Conservation (phyloP, 352 stramenopile genomes). For the Pythium sukuiense region DNA sequence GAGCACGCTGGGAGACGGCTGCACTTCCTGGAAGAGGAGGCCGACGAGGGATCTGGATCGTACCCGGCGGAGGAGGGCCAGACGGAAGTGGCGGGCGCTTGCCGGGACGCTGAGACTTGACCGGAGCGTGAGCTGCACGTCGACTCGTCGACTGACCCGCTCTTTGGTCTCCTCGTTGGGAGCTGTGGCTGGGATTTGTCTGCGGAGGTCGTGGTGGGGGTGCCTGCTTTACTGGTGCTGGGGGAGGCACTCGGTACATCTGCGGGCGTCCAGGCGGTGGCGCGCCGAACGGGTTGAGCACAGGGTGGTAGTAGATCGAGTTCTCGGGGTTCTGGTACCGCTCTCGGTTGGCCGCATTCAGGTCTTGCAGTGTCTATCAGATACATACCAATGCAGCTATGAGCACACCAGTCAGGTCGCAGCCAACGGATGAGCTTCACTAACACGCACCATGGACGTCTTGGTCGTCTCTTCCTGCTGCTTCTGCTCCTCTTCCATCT, state of each 20-base stretch:
- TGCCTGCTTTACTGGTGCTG: constrained; percentile 14
- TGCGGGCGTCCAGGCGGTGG: constrained; percentile 65
- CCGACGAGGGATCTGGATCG: constrained; percentile 57
- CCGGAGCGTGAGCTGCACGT: not conserved
- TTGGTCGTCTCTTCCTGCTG: constrained; percentile 33
- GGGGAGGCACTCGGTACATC: constrained; percentile 47
- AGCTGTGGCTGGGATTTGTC: not conserved
- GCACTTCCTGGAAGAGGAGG: constrained; percentile 46
- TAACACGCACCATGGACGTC: constrained; percentile 31
- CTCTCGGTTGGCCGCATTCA: constrained; percentile 54
- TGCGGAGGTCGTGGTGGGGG: not conserved
- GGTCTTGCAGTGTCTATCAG: constrained; percentile 48
- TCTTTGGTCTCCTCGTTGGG: not conserved
- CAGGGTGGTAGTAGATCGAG: constrained; percentile 83
- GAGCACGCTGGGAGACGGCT: constrained; percentile 17
- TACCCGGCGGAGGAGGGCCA: constrained; percentile 51
- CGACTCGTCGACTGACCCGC: not conserved
- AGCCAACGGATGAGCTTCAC: no score
- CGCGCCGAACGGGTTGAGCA: constrained; percentile 72
- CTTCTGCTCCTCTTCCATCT: constrained; percentile 52
- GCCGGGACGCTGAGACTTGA: constrained; percentile 36
- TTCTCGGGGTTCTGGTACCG: constrained; percentile 79
- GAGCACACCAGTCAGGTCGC: no score
- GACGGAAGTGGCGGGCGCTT: constrained; percentile 62
- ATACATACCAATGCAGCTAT: not conserved